A percentile compares a stretch with the other conserved stretches of the same genome.
Conservation (phyloP, 805 yeast species). For the Zygoascus biomembranicola region DNA sequence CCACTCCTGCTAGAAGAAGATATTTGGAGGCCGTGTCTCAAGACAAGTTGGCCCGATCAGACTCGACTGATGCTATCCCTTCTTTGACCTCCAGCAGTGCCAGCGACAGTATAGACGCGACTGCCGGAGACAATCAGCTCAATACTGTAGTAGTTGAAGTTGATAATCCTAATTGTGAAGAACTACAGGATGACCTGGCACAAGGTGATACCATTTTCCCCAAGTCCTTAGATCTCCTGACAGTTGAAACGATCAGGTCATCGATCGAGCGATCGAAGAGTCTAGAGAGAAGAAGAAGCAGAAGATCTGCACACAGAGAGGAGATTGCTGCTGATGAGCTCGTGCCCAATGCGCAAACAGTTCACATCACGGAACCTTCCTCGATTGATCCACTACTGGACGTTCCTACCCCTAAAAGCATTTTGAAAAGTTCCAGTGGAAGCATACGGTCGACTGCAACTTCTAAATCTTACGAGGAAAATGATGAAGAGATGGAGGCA, state of each 20-base stretch:
- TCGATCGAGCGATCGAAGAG: conserved; percentile 29
- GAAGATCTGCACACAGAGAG: conserved; percentile 11
- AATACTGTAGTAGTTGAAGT: not conserved
- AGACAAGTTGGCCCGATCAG: not conserved
- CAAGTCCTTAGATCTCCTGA: conserved; percentile 23
- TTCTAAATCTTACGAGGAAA: not conserved
- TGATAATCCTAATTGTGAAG: not conserved
- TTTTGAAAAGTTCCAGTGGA: conserved; percentile 2
- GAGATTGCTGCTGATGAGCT: conserved; percentile 14
- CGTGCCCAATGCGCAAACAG: conserved; percentile 26
- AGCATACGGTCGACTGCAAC: not conserved
- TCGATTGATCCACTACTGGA: not conserved
- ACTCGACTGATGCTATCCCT: not conserved
- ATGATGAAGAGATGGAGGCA: not conserved
- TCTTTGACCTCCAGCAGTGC: not conserved
- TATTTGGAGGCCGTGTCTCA: not conserved
- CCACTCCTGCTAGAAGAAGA: not conserved
- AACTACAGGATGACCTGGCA: not conserved
- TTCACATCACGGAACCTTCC: conserved; percentile 15
- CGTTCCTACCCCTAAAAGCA: conserved; percentile 1
- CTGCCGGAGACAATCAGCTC: not conserved
- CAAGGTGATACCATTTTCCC: conserved; percentile 26
- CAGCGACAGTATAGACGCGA: not conserved
- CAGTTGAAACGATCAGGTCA: conserved; percentile 27
- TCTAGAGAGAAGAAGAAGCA: conserved; percentile 27